Evolutionary conservation across 2,329 filamentous ascomycete species (phyloP), one percentile per base, ranked within the genome.

Genomic region (Drechslerella dactyloides): DNA sequence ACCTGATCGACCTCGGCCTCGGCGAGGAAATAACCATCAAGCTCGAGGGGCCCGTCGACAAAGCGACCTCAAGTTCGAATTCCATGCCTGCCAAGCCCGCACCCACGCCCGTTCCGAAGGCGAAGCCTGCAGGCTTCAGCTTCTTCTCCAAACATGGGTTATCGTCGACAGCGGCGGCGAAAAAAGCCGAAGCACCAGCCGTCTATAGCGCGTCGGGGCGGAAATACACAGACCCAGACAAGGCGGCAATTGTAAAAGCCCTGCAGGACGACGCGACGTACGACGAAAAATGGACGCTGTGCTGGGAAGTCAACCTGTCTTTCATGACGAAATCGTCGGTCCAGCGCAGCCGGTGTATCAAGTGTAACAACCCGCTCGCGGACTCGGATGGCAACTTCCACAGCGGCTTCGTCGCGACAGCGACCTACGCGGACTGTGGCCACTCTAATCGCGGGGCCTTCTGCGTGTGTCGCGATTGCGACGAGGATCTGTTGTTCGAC

Each of bases 251-350:
- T 3, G 63, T 70, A 50, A 63, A 64, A 42, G 30, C 53, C 8
- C 30, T 70, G 23, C 24, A 70, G 63, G 66, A 70, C n/a, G 56
- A 59, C 51, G 60, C 53, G 4, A 70, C 66, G 4, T 70, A 70
- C 48, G 59, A 70, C 27, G 11, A 23, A 7, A 30, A 64, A 13
- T 70, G 53, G 59, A 55, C 55, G 17, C 30, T 70, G 51, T 70
- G 66, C 54, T 70, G 53, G 54, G 66, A 70, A 15, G 60, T 70
- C 55, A 70, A 70, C 30, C 30, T 70, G 15, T 63, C 66, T 6
- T 70, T 70, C 30, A 70, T 70, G 66, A 70, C 48, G 1, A 70
- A 40, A n/a, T 17, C 48, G 2, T 33, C 66, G 24, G 66, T 70
- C 6, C 42, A 23, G 11, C 59, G 66, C 11, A 60, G 48, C 27